phyloP scores from a whole-genome alignment of 768 basidiomycete genomes.

The Hericium rajendrae region DNA sequence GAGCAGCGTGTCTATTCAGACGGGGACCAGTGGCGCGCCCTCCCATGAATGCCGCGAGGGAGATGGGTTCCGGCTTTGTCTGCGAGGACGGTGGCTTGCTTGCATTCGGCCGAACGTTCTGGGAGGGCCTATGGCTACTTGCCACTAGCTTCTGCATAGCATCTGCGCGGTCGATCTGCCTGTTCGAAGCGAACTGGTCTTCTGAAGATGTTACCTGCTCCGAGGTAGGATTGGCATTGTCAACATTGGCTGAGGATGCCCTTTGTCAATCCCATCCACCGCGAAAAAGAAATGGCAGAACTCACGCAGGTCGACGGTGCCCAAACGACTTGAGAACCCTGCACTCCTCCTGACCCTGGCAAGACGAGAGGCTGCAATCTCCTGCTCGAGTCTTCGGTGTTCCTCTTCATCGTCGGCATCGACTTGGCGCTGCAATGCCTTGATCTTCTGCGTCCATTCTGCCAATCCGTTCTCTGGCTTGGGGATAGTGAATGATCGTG shows the following conservation, averaged over 20 bases:
- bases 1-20: constrained; percentile 63
- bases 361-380: constrained; percentile 40
- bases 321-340: constrained; percentile 28
- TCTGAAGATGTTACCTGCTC: too few relatives aligned
- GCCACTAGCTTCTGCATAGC: too few relatives aligned
- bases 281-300: background rate
- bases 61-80: constrained; percentile 38
- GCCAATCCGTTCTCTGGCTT: constrained; percentile 60
- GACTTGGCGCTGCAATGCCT: constrained; percentile 69
- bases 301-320: constrained; percentile 25
- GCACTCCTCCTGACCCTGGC: constrained; percentile 35
- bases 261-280: background rate
- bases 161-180: too few relatives aligned
- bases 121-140: too few relatives aligned
- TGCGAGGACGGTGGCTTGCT: background rate
- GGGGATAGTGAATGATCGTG: constrained; percentile 2
- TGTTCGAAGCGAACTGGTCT: too few relatives aligned
- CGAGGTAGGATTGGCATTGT: too few relatives aligned
- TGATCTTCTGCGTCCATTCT: constrained; percentile 77
- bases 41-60: constrained; percentile 76
- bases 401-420: constrained; percentile 77
- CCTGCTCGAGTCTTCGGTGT: constrained; percentile 52
- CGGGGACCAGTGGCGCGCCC: constrained; percentile 68
- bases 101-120: background rate
- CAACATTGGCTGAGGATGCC: background rate